phyloP scores from a whole-genome alignment of 2,329 filamentous ascomycete species.

The Fusarium albosuccineum region DNA sequence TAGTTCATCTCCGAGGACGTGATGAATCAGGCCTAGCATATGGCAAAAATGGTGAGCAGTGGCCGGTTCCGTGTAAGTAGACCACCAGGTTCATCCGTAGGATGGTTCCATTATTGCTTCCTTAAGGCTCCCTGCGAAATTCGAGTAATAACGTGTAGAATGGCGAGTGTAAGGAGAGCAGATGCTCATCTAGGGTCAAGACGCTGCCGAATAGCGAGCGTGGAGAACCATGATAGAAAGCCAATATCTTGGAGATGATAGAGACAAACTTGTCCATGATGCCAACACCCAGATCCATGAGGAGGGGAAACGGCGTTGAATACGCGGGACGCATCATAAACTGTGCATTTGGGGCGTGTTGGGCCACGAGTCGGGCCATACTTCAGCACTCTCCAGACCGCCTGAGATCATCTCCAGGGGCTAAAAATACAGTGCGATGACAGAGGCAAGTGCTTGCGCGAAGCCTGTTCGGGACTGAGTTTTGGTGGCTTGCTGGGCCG shows the following conservation, averaged over 20 bases:
- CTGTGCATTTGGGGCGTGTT: constrained; percentile 1
- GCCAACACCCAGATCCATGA: not conserved
- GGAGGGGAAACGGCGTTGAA: not conserved
- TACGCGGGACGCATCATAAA: not conserved
- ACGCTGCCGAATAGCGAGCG: not conserved
- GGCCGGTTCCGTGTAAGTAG: constrained; percentile 13
- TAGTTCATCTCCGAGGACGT: constrained; percentile 5
- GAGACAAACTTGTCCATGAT: constrained; percentile 1
- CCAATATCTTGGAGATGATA: not conserved
- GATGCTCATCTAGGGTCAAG: too few relatives aligned
- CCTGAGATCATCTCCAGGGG: constrained; percentile 4
- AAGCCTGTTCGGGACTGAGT: too few relatives aligned
- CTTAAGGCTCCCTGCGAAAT: not conserved
- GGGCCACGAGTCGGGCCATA: not conserved
- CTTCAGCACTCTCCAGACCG: not conserved
- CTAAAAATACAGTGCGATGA: constrained; percentile 23
- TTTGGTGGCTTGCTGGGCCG: too few relatives aligned
- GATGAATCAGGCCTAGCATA: constrained; percentile 3
- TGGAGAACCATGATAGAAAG: not conserved
- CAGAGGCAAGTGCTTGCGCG: too few relatives aligned
- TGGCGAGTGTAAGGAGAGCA: too few relatives aligned
- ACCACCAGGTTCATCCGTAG: not conserved
- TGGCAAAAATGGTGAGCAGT: not conserved
- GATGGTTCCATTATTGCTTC: not conserved
- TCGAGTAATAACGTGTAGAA: too few relatives aligned